Percentiles rank a stretch among this genome's conserved stretches.
These are phyloP conservation scores for Vitis hybrid DNA, from an alignment of 177 flowering plant species.

Conservation along the genomic window DNA sequence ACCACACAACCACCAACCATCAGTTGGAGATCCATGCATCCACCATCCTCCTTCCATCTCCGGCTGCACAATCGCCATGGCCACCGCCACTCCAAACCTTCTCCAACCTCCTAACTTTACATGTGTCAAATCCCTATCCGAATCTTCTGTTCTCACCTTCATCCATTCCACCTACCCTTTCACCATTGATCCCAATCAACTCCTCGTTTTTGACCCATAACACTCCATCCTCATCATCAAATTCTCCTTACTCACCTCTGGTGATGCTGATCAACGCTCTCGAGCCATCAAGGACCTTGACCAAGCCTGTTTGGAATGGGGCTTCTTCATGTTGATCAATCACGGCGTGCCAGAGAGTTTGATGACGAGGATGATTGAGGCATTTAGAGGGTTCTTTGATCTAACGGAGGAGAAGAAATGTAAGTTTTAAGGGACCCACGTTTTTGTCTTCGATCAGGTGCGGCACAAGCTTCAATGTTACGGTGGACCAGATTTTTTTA, in stretches of 20 bases:
- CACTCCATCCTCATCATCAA: slow-evolving; percentile 58
- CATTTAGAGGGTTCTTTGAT: slow-evolving; percentile 34
- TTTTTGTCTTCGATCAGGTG: slow-evolving; percentile 49
- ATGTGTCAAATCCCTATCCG: slow-evolving; percentile 34
- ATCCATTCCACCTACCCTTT: slow-evolving; percentile 43
- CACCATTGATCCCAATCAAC: slow-evolving; percentile 12
- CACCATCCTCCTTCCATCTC: too few species aligned
- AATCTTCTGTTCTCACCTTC: slow-evolving; percentile 38
- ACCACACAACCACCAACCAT: too few species aligned
- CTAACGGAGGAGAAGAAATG: slow-evolving; percentile 52
- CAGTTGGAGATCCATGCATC: too few species aligned
- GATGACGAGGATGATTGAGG: slow-evolving; percentile 29
- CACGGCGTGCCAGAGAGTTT: slow-evolving; percentile 53
- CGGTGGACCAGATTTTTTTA: slow-evolving; percentile 38
- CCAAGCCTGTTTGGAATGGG: slow-evolving; percentile 62
- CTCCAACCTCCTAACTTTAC: too few species aligned
- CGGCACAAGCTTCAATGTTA: slow-evolving; percentile 60
- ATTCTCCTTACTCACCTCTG: slow-evolving; percentile 44
- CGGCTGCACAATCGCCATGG: too few species aligned
- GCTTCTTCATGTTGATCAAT: slow-evolving; percentile 70
- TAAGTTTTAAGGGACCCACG: slow-evolving; percentile 35
- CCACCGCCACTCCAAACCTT: too few species aligned
- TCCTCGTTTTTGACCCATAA: slow-evolving; percentile 1
- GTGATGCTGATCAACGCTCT: slow-evolving; percentile 39
- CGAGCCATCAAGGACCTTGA: slow-evolving; percentile 39